Evolutionary conservation across 805 yeast species (phyloP), one percentile per base, ranked within the genome.

Genomic region (Sungouiozyma intestinalis): DNA sequence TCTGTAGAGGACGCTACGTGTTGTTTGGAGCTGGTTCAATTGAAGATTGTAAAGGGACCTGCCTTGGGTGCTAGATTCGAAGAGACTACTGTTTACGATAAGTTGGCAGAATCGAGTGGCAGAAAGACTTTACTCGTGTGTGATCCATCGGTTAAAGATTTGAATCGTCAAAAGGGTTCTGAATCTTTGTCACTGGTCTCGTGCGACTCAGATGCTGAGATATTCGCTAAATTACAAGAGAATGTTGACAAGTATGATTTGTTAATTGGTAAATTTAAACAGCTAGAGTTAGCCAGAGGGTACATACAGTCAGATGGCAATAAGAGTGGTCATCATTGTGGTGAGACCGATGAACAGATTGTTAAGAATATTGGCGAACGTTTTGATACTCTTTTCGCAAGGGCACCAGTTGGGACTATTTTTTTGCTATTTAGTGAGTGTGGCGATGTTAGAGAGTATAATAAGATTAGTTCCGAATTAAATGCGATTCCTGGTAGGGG

Each of bases 1-100:
- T 82, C 97, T 0, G 71, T 81, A 3, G 95, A 85, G 56, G 98
- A 90, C 57, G 82, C 95, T 11, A 59, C 59, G 21, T 79, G 95
- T 1, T 85, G 95, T 56, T 66, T 88, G 53, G 86, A 85, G 40
- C 69, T 90, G 39, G 74, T 84, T 1, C 78, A 83, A 50, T 51
- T 77, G 49, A 87, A 88, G 55, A 60, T 87, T 13, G 60, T 67
- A 3, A 77, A 79, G 43, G 97, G 96, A 1, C 56, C 63, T 4
- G 62, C 69, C 2, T 82, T 73, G 60, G 97, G 97, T 0, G 64
- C 65, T 43, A 64, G 64, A 3, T 49, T 67, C 8, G 61, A 63
- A 39, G 70, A 71, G 2, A 69, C 66, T 38, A 63, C 68, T 16
- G 53, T 76, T 3, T 72, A 68, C 46, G 58, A 63, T 5, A 64